Evolutionary conservation across 106 monocot species (phyloP), one percentile per base, ranked within the genome.

Genomic region (Platanthera zijinensis): DNA sequence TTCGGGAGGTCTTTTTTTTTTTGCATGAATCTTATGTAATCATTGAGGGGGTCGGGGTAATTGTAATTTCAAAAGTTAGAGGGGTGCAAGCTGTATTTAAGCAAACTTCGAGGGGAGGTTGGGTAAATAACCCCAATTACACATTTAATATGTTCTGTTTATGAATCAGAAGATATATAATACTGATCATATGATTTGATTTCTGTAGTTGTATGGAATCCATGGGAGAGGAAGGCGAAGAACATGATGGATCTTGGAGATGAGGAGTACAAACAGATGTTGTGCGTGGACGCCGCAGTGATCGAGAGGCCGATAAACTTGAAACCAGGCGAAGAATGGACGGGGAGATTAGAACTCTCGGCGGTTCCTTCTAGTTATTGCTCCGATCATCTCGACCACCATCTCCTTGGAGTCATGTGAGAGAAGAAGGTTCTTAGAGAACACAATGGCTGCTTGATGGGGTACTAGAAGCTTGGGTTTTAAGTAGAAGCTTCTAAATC

Each of bases 221-320:
- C 96, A 48, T 96, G 96, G 96, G 96, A 96, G 78, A 96, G 87
- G 87, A 96, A 90, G 83, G 85, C 96, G 2, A 96, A 89, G 78
- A 52, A 73, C 5, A 89, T 96, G 87, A n/a, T 30, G 5, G 96
- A 93, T 77, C 79, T 93, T 12, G 90, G 92, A 6, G 90, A 93
- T 5, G 96, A 96, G 66, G 96, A 96, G 72, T 93, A 96, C 72
- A 96, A 96, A 57, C 96, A 96, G 57, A 96, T 90, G 96, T 70
- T 90, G 0, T 96, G 96, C 56, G 96, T 90, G 0, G 96, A 96
- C 74, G 93, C 82, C 8, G 96, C 93, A 3, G 87, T 71, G 0
- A 73, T 90, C 0, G 95, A 95, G 80, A 92, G 75, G 67, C 84
- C 83, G 6, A 84, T 95, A 48, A 88, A 78, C 22, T 75, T 95